Conservation (phyloP, 257 asterid species). For the Ophiorrhiza pumila region DNA sequence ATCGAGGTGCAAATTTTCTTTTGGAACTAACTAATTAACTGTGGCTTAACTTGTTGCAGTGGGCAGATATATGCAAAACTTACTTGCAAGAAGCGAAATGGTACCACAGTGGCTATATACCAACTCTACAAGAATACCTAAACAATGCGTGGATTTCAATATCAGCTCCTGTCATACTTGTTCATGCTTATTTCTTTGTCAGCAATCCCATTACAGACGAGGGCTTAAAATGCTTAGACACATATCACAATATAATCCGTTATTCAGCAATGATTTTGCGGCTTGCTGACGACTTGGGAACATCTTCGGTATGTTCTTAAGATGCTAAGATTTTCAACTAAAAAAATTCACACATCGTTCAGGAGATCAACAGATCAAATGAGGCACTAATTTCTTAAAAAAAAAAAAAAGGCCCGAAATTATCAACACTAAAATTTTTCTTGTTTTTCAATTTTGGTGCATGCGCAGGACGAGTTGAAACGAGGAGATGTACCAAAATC, state of each 20-base stretch:
- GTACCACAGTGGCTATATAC: slow-evolving; percentile 13
- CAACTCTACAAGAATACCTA: slow-evolving; percentile 19
- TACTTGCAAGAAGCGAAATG: slow-evolving; percentile 23
- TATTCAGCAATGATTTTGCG: slow-evolving; percentile 34
- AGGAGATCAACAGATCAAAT: too few relatives aligned
- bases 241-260: slow-evolving; percentile 29
- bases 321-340: too few relatives aligned
- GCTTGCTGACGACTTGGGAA: slow-evolving; percentile 46
- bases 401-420: too few relatives aligned
- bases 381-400: too few relatives aligned
- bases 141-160: slow-evolving; percentile 40
- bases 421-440: too few relatives aligned
- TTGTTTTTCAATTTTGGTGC: too few relatives aligned
- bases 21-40: too few relatives aligned
- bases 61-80: slow-evolving; percentile 12
- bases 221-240: slow-evolving; percentile 13
- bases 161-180: slow-evolving; percentile 30
- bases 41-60: slow-evolving; percentile 7
- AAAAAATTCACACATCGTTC: too few relatives aligned
- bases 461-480: slow-evolving; percentile 19
- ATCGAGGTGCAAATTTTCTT: too few relatives aligned
- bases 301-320: slow-evolving; percentile 30
- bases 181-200: slow-evolving; percentile 33
- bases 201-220: slow-evolving; percentile 32
- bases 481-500: slow-evolving; percentile 25